Base-by-base conservation (phyloP, 2,329 filamentous ascomycete genomes). In the Metarhizium brunneum region DNA sequence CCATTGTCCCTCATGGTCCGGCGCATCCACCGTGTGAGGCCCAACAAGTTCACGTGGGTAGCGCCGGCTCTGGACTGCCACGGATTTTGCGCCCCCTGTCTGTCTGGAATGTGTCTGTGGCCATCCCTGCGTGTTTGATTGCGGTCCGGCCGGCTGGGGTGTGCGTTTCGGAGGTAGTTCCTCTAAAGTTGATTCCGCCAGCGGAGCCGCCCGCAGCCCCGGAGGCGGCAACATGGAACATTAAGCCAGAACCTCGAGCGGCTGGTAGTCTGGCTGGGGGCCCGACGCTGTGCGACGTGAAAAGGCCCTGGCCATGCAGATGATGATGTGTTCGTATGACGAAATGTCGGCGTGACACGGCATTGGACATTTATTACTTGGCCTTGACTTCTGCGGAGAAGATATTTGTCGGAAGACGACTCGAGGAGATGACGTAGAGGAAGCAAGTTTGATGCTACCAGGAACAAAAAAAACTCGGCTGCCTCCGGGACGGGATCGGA, bases 141-240 rank as follows among this genome's bases (percentile, higher is more conserved):
- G 32, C 32, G 32, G 32, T 14, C 40, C 36, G 40, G 40, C 40
- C 16, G 40, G 42, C n/a, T 18, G 16, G 42, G 6, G 42, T 45
- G 52, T 16, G 48, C 4, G n/a, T 47, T 48, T 48, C 25, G 47
- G 52, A 51, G 52, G 51, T 47, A 49, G 49, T 58, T 40, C 54
- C 57, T 50, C 54, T 56, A 56, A 56, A 51, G 57, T 58, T 56
- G 57, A 54, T 47, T 56, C 57, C 57, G 57, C 52, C 35, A 47
- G 35, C 18, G 42, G 52, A 47, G 52, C 52, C 36, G n/a, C 38
- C 25, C 52, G 32, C 32, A 35, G 32, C 32, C 4, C 50, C 35
- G 50, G 35, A 52, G 7, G 43, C 43, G 40, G 25, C 25, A 25
- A 25, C 25, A 25, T 25, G 25, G 25, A 25, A 25, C 25, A 25